These are phyloP conservation scores for Talaromyces proteolyticus DNA, from an alignment of 495 filamentous ascomycete species.

Conservation along the genomic window DNA sequence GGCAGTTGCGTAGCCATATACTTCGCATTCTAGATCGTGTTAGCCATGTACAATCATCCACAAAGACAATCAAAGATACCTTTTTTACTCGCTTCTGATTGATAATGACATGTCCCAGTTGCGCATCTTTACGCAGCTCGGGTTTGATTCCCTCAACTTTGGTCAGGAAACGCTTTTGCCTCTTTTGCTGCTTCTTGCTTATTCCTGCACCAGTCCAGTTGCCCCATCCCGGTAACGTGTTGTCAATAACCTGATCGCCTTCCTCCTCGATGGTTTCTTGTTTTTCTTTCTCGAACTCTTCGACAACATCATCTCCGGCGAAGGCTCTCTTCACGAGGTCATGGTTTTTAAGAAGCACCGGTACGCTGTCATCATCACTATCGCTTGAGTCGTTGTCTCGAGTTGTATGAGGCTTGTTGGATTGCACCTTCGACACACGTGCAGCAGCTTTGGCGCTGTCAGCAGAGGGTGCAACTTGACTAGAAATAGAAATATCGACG, in stretches of 20 bases:
- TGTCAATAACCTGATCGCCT: constrained; percentile 78
- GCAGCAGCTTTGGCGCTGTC: constrained; percentile 12
- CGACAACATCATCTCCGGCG: constrained; percentile 82
- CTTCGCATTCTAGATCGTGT: constrained; percentile 61
- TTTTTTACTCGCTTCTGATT: constrained; percentile 90
- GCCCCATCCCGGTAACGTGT: constrained; percentile 89
- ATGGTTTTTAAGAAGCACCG: constrained; percentile 67
- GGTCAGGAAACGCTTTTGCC: constrained; percentile 56
- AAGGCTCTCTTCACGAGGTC: constrained; percentile 82
- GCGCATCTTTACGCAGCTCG: constrained; percentile 74
- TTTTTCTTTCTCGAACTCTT: constrained; percentile 80
- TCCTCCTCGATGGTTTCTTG: constrained; percentile 65
- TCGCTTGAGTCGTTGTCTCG: constrained; percentile 18
- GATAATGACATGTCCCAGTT: constrained; percentile 79
- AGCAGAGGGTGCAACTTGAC: constrained; percentile 14
- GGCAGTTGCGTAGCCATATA: constrained; percentile 80
- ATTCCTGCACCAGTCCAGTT: constrained; percentile 81
- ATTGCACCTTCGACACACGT: constrained; percentile 12
- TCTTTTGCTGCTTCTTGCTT: constrained; percentile 55
- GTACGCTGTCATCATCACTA: constrained; percentile 48
- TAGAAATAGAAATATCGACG: constrained; percentile 32
- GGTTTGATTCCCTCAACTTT: constrained; percentile 72
- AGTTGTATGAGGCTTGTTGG: not conserved
- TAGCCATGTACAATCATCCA: not conserved
- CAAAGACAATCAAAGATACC: constrained; percentile 32